Percentiles rank a stretch among this genome's conserved stretches.
Conservation (phyloP, 148 eudicot species). For the Cornus controversa region DNA sequence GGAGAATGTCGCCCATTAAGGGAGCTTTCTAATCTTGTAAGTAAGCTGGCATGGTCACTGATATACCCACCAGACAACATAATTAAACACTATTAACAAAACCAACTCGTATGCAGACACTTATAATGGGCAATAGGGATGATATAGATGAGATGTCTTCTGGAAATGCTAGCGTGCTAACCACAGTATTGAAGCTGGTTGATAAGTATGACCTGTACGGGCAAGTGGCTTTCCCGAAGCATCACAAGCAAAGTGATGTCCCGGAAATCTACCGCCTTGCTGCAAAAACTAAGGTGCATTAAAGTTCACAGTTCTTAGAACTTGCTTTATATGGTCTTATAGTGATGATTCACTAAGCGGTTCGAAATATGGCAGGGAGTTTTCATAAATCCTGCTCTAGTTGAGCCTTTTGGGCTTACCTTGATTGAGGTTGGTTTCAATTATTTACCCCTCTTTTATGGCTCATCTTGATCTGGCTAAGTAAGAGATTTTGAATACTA, state of each 20-base stretch:
- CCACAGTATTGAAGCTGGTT: slow-evolving; percentile 57
- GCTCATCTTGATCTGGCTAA: not conserved
- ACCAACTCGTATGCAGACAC: slow-evolving; percentile 41
- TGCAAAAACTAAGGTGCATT: slow-evolving; percentile 59
- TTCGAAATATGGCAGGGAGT: slow-evolving; percentile 53
- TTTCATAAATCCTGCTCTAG: slow-evolving; percentile 74
- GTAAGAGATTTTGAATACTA: not conserved
- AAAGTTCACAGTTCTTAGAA: not conserved
- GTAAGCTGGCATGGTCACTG: slow-evolving; percentile 9
- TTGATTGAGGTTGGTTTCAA: slow-evolving; percentile 60
- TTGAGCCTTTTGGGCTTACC: slow-evolving; percentile 83
- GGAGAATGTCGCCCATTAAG: slow-evolving; percentile 73
- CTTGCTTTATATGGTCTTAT: slow-evolving; percentile 7
- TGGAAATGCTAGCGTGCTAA: slow-evolving; percentile 63
- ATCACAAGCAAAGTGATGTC: slow-evolving; percentile 74
- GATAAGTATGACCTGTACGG: slow-evolving; percentile 78
- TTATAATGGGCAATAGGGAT: slow-evolving; percentile 82
- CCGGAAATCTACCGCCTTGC: slow-evolving; percentile 78
- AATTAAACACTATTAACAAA: not conserved
- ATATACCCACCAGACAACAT: not conserved
- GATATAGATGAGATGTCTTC: slow-evolving; percentile 75
- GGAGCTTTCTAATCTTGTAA: slow-evolving; percentile 79
- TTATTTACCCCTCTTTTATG: not conserved
- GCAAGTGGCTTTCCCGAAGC: slow-evolving; percentile 78
- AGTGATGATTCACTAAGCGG: not conserved